phyloP scores from a whole-genome alignment of 2,329 filamentous ascomycete genomes.

The Phyllosticta citribraziliensis region DNA sequence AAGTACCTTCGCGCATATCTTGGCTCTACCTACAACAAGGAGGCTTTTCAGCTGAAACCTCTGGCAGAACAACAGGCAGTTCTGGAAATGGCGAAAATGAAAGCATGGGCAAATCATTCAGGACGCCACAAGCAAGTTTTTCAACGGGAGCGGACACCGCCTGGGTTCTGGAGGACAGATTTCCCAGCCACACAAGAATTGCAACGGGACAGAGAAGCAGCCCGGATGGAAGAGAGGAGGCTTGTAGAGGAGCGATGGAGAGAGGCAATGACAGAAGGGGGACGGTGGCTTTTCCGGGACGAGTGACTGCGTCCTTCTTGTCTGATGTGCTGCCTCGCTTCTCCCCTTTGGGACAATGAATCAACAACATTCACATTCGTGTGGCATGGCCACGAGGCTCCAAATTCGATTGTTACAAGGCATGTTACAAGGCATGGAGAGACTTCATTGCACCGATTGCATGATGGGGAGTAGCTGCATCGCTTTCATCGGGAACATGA shows the following conservation, averaged over 20 bases:
- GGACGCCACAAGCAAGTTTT: slow-evolving; percentile 71
- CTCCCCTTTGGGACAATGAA: neutral
- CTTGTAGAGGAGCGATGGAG: slow-evolving; percentile 63
- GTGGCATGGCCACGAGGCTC: neutral
- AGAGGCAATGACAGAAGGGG: slow-evolving; percentile 69
- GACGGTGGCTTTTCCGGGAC: slow-evolving; percentile 73
- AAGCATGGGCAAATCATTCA: slow-evolving; percentile 61
- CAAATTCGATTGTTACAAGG: neutral
- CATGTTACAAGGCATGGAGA: neutral
- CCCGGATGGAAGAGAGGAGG: slow-evolving; percentile 51
- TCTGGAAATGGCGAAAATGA: slow-evolving; percentile 66
- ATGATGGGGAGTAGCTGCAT: no score
- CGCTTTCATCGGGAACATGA: no score
- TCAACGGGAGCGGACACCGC: slow-evolving; percentile 61
- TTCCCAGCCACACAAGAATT: slow-evolving; percentile 84
- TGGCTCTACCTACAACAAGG: slow-evolving; percentile 31
- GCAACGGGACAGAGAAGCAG: slow-evolving; percentile 53
- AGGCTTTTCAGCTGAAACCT: slow-evolving; percentile 39
- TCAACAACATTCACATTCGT: neutral
- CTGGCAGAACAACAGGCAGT: slow-evolving; percentile 53
- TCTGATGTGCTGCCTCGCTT: neutral
- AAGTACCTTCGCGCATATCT: slow-evolving; percentile 45
- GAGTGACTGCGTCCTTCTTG: slow-evolving; percentile 44
- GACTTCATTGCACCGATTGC: no score
- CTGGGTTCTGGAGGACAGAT: slow-evolving; percentile 83